Base-by-base conservation (phyloP, 1,139 yeast species). In the Blastobotrys persicus region DNA sequence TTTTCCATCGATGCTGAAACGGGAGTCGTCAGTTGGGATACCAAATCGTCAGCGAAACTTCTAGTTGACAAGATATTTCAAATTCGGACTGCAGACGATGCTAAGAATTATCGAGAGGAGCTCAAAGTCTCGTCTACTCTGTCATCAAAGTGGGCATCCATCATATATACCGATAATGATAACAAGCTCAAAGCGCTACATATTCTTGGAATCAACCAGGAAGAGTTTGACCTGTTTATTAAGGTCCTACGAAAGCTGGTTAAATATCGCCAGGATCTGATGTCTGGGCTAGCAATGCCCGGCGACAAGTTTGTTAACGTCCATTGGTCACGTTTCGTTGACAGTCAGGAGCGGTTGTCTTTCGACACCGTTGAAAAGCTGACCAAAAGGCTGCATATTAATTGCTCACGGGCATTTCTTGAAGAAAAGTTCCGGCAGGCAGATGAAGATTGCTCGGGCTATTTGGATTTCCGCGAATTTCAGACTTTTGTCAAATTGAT, bases 31-130 rank as follows among this genome's bases (percentile, higher is more conserved):
- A 65, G 74, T 1, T 84, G 91, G 86, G 78, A 76, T 51, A 68
- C 61, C 14, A 62, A 70, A 53, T 64, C 74, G 31, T 63, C 74
- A 12, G 77, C 79, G 18, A 75, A 70, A 43, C 72, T 89, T 51
- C 71, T 76, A n/a, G 72, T 88, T 13, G 96, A 87, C 63, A 80
- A 81, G 49, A 85, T 92, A 39, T 80, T 81, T 56, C 83, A 81
- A 50, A 76, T 88, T 1, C 70, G 89, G 48, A 72, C 77, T 9
- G 88, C 83, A 9, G 76, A 74, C 12, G 85, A 85, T 57, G 97
- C 96, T 1, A 75, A 78, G 23, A 85, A 86, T 55, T 91, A 88
- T 62, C 72, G 96, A 52, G 96, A 91, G 61, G 95, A 88, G 64
- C 77, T 87, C 55, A 83, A 84, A 43, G 77, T 89, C 1, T 78